Evolutionary conservation across 2,329 filamentous ascomycete species (phyloP).

Genomic region (Aspergillus ustus): DNA sequence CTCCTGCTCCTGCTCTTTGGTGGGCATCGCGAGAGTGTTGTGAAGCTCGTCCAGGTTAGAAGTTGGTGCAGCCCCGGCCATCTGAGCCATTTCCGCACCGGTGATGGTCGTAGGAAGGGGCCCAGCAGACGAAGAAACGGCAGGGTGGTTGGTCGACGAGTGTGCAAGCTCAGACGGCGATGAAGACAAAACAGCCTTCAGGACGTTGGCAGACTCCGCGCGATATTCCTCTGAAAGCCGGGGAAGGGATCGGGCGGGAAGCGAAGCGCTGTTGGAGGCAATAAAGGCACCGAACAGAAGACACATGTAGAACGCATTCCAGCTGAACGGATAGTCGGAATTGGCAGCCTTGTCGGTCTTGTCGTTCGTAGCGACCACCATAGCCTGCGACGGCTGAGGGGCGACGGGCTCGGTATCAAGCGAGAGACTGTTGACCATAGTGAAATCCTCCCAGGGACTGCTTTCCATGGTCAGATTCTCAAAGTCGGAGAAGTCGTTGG

Average conservation of each 20-base stretch:
- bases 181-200: constrained; percentile 52
- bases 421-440: constrained; percentile 69
- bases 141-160: constrained; percentile 48
- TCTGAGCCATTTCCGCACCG: constrained; percentile 45
- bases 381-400: constrained; percentile 26
- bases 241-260: constrained; percentile 60
- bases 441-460: constrained; percentile 78
- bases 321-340: constrained; percentile 71
- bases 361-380: constrained; percentile 49
- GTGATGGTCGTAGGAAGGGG: constrained; percentile 40
- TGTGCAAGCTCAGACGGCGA: constrained; percentile 54
- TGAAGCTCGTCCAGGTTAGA: constrained; percentile 66
- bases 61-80: constrained; percentile 35
- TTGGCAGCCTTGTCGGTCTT: constrained; percentile 49
- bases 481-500: constrained; percentile 77
- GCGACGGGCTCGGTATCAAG: constrained; percentile 46
- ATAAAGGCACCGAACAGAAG: constrained; percentile 96
- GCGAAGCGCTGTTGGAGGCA: constrained; percentile 77
- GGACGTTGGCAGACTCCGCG: constrained; percentile 52
- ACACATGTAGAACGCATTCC: constrained; percentile 84
- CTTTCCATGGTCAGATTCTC: constrained; percentile 80
- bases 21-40: constrained; percentile 72
- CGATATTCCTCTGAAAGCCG: constrained; percentile 53
- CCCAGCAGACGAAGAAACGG: constrained; percentile 31
- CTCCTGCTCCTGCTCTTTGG: constrained; percentile 83